phyloP scores from a whole-genome alignment of 768 basidiomycete genomes.

The Agrocybe chaxingu region DNA sequence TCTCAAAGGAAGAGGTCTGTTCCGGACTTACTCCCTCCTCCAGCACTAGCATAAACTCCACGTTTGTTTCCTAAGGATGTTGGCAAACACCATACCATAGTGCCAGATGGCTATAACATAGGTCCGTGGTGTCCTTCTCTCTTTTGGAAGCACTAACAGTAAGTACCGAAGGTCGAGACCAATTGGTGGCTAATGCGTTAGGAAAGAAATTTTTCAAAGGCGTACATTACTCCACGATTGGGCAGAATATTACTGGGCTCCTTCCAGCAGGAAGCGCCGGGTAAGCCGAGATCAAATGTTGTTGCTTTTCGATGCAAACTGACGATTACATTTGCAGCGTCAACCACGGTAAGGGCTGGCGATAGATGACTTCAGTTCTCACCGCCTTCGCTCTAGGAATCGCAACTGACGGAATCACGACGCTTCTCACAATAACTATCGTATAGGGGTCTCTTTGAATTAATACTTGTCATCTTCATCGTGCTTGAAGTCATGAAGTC shows the following conservation, averaged over 20 bases:
- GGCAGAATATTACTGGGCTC: slow-evolving; percentile 48
- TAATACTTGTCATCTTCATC: slow-evolving; percentile 9
- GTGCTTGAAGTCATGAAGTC: neutral
- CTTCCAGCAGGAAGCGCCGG: slow-evolving; percentile 48
- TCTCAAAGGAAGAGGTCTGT: slow-evolving; percentile 33
- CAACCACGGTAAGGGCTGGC: slow-evolving; percentile 26
- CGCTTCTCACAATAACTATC: slow-evolving; percentile 52
- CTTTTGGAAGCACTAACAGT: neutral
- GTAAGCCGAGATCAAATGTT: slow-evolving; percentile 16
- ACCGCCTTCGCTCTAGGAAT: slow-evolving; percentile 36
- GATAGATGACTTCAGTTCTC: neutral
- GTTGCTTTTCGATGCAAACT: neutral
- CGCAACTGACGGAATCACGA: slow-evolving; percentile 55
- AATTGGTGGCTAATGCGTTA: slow-evolving; percentile 23
- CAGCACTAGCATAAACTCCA: neutral
- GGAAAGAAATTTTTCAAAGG: slow-evolving; percentile 36
- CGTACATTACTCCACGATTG: slow-evolving; percentile 43
- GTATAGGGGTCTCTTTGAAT: slow-evolving; percentile 4
- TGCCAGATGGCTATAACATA: slow-evolving; percentile 30
- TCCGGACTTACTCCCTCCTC: neutral
- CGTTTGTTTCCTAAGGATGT: slow-evolving; percentile 16
- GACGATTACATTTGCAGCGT: slow-evolving; percentile 17
- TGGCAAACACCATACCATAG: slow-evolving; percentile 27
- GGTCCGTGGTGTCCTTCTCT: slow-evolving; percentile 16
- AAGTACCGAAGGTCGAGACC: slow-evolving; percentile 23